A percentile compares a stretch with the other conserved stretches of the same genome.
phyloP scores from a whole-genome alignment of 2,329 filamentous ascomycete genomes.

The Nemania diffusa region DNA sequence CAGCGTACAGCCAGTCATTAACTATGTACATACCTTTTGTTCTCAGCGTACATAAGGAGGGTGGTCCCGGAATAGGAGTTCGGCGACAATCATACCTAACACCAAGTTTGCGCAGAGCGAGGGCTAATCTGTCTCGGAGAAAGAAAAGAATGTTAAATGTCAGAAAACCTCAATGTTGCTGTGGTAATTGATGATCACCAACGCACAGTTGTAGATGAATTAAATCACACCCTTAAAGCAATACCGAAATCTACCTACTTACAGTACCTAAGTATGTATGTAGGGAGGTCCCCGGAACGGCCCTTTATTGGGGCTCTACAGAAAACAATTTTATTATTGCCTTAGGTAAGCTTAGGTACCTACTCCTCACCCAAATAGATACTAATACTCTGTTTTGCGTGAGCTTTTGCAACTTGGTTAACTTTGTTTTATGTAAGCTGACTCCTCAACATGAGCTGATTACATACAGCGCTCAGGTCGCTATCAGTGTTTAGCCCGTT shows the following conservation, averaged over 20 bases:
- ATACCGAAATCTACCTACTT: neutral
- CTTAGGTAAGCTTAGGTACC: too few species aligned
- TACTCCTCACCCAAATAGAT: too few species aligned
- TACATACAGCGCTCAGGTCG: neutral
- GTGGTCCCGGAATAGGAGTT: neutral
- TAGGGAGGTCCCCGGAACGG: neutral
- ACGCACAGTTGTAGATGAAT: neutral
- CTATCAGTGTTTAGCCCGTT: neutral
- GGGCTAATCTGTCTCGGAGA: neutral
- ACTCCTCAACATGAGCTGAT: neutral
- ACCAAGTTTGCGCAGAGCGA: conserved; percentile 4
- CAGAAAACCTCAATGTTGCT: neutral
- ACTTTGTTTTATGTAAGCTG: neutral
- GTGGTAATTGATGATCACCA: neutral
- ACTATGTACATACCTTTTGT: too few species aligned
- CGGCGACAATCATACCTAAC: neutral
- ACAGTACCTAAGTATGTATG: too few species aligned
- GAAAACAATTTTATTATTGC: neutral
- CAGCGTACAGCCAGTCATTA: too few species aligned
- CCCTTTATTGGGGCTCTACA: neutral
- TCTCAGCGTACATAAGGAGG: neutral
- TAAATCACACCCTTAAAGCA: neutral
- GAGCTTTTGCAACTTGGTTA: neutral
- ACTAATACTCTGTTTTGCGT: too few species aligned
- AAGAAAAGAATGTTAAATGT: neutral